phyloP scores from a whole-genome alignment of 768 basidiomycete genomes.

The Mrakia hoshinonis region DNA sequence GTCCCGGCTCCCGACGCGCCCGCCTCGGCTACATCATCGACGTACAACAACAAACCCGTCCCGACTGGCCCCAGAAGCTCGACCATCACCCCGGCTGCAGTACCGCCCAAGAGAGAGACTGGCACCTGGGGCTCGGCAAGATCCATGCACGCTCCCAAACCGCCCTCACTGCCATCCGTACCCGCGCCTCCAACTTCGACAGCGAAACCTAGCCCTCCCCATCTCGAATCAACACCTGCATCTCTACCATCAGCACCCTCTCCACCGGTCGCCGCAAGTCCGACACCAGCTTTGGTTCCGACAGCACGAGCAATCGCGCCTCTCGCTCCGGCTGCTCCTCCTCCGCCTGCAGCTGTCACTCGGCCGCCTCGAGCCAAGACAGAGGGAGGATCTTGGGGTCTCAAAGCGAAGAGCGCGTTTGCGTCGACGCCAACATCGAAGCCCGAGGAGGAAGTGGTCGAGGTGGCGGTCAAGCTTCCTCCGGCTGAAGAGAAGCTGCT shows the following conservation, averaged over 20 bases:
- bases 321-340: not conserved
- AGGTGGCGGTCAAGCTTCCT: not conserved
- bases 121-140: not conserved
- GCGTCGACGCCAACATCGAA: not conserved
- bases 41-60: slow-evolving; percentile 2
- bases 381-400: not conserved
- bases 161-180: not conserved
- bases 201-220: no score
- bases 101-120: not conserved
- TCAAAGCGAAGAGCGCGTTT: not conserved
- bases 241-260: not conserved
- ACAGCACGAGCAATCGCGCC: not conserved
- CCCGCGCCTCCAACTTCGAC: not conserved
- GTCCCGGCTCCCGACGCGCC: not conserved
- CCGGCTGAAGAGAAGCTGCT: not conserved
- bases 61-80: not conserved
- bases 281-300: not conserved
- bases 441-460: not conserved
- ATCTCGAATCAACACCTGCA: not conserved
- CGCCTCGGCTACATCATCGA: not conserved
- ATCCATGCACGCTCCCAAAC: not conserved
- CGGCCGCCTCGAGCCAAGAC: not conserved
- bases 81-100: not conserved
- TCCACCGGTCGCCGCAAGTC: not conserved
- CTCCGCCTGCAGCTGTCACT: not conserved